Evolutionary conservation across 140 eudicot species (phyloP).

Genomic region (Senecio squalidus): DNA sequence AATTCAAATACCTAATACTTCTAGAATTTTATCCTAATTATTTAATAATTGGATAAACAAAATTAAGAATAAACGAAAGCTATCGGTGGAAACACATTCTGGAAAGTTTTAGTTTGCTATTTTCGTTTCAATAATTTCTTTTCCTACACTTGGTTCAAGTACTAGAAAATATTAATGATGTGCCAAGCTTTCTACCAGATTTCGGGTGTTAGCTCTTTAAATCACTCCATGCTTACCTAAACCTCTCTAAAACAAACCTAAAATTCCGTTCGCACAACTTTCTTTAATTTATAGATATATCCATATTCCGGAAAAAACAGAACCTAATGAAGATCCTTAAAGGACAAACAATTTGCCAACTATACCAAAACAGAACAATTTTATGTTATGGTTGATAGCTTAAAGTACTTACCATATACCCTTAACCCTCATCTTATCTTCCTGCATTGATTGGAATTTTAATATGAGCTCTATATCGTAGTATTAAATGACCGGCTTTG

Average conservation of each 20-base stretch:
- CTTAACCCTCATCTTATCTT: too few species aligned
- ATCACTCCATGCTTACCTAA: not conserved
- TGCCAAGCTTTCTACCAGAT: not conserved
- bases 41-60: too few species aligned
- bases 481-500: slow-evolving; percentile 14
- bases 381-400: not conserved
- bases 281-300: not conserved
- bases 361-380: slow-evolving; percentile 10
- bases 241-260: slow-evolving; percentile 1
- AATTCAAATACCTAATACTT: too few species aligned
- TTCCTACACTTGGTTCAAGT: slow-evolving; percentile 12
- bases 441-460: not conserved
- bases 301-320: not conserved
- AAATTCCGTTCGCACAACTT: not conserved
- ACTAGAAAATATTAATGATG: slow-evolving; percentile 5
- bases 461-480: not conserved
- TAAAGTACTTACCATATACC: slow-evolving; percentile 6
- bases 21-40: too few species aligned
- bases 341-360: slow-evolving; percentile 10
- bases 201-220: slow-evolving; percentile 2
- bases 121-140: not conserved
- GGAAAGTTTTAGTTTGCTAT: not conserved
- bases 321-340: slow-evolving; percentile 9
- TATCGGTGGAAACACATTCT: not conserved
- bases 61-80: not conserved